Conservation (phyloP, 441 rosid species). For the Croton laevigatus region DNA sequence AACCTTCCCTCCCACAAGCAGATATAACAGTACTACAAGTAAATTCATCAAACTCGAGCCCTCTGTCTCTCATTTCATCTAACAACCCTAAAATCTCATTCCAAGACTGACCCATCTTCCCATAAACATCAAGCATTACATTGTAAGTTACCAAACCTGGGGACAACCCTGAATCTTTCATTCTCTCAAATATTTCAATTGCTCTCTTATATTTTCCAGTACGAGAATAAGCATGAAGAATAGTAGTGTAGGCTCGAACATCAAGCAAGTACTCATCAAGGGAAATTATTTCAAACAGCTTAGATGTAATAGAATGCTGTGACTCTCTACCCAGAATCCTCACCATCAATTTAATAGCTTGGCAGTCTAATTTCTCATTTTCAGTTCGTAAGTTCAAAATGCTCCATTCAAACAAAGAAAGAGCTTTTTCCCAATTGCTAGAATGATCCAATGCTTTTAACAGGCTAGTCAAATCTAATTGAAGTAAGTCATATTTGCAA, state of each 20-base stretch:
- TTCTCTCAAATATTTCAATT: slow-evolving; percentile 52
- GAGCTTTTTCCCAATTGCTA: slow-evolving; percentile 65
- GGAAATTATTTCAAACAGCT: slow-evolving; percentile 65
- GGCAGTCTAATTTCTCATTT: slow-evolving; percentile 46
- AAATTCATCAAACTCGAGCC: slow-evolving; percentile 69
- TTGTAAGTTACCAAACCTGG: slow-evolving; percentile 88
- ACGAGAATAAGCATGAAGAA: slow-evolving; percentile 61
- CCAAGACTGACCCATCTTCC: slow-evolving; percentile 89
- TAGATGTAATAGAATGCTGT: slow-evolving; percentile 62
- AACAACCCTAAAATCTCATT: slow-evolving; percentile 49
- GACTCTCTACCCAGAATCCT: slow-evolving; percentile 81
- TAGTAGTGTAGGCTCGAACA: slow-evolving; percentile 72
- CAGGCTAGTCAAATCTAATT: slow-evolving; percentile 55
- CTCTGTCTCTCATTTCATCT: slow-evolving; percentile 62
- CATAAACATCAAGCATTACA: slow-evolving; percentile 86
- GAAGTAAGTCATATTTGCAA: slow-evolving; percentile 44
- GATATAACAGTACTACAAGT: slow-evolving; percentile 91
- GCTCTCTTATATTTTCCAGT: slow-evolving; percentile 60
- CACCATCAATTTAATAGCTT: slow-evolving; percentile 53
- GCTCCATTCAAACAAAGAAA: slow-evolving; percentile 69
- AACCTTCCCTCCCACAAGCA: slow-evolving; percentile 86
- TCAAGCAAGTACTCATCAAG: slow-evolving; percentile 54
- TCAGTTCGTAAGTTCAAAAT: slow-evolving; percentile 29
- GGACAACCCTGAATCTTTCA: slow-evolving; percentile 61
- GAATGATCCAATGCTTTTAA: slow-evolving; percentile 59